A percentile compares a stretch with the other conserved stretches of the same genome.
phyloP scores from a whole-genome alignment of 1,284 basidiomycete species.

The Rhodotorula sp. region DNA sequence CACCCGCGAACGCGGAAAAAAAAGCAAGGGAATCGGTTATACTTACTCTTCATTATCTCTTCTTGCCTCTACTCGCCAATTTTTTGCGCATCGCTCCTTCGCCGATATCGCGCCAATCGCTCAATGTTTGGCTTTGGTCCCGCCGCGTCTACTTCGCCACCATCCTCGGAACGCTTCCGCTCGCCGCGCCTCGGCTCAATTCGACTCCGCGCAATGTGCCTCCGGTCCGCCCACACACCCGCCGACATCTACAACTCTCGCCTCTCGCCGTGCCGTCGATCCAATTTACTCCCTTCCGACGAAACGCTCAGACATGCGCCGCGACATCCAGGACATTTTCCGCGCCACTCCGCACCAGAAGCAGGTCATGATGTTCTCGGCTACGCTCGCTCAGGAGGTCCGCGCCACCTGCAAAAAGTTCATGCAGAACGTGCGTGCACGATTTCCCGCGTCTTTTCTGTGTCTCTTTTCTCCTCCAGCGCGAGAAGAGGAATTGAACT shows the following conservation, averaged over 20 bases:
- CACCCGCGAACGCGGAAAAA: no score
- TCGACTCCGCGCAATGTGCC: no score
- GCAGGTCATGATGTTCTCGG: constrained; percentile 99
- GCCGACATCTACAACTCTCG: no score
- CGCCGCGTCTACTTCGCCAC: no score
- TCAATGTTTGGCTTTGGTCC: no score
- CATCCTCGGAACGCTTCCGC: no score
- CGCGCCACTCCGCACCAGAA: constrained; percentile 99
- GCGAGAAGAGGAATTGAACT: not conserved
- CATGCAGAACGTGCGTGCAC: constrained; percentile 82
- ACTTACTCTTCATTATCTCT: constrained; percentile 52
- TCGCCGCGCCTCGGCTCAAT: no score
- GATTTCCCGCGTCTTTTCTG: not conserved
- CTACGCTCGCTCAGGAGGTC: constrained; percentile 96
- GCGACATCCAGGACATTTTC: constrained; percentile 99
- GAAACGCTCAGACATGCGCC: constrained; percentile 84
- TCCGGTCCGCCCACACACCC: no score
- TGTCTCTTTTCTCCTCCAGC: not conserved
- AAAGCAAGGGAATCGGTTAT: not conserved
- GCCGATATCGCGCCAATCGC: no score
- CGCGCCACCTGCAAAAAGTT: constrained; percentile 99
- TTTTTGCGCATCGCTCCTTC: not conserved
- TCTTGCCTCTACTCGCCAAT: constrained; percentile 45
- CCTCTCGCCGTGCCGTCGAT: no score
- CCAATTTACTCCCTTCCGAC: no score